Evolutionary conservation across 352 stramenopile genomes (phyloP).

Genomic region (Aphanomyces euteiches): DNA sequence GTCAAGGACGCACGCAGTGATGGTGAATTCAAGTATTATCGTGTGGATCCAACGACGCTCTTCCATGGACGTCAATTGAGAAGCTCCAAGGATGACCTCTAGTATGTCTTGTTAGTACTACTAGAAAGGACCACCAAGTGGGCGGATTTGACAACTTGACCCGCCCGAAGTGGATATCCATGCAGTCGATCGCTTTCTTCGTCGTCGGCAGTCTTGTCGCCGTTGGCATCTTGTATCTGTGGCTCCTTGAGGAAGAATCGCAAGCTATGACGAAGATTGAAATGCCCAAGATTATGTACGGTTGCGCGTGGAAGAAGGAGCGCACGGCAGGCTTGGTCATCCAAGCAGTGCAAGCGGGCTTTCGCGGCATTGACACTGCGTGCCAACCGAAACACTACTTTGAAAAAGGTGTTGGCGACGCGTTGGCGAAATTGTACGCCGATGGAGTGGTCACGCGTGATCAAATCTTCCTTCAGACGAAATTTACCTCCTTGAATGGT

Average conservation of each 20-base stretch:
- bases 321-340: conserved; percentile 43
- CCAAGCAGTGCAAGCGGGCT: conserved; percentile 45
- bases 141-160: neutral
- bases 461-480: conserved; percentile 65
- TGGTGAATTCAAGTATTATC: neutral
- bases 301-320: conserved; percentile 69
- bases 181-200: neutral
- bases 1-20: neutral
- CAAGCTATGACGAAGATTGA: neutral
- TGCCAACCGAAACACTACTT: conserved; percentile 72
- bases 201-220: neutral
- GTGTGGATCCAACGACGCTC: neutral
- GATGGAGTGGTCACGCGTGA: conserved; percentile 34
- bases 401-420: conserved; percentile 47
- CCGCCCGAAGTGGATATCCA: neutral
- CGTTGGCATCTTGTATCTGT: neutral
- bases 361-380: conserved; percentile 68
- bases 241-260: neutral
- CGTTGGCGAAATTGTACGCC: conserved; percentile 17
- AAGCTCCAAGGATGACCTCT: neutral
- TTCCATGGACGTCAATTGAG: neutral
- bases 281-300: conserved; percentile 31
- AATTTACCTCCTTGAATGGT: conserved; percentile 50
- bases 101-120: neutral
- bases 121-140: neutral